A percentile compares a stretch with the other conserved stretches of the same genome.
Evolutionary conservation across 208 protist genomes (phyloP).

Genomic region (Blechomonas ayalai): DNA sequence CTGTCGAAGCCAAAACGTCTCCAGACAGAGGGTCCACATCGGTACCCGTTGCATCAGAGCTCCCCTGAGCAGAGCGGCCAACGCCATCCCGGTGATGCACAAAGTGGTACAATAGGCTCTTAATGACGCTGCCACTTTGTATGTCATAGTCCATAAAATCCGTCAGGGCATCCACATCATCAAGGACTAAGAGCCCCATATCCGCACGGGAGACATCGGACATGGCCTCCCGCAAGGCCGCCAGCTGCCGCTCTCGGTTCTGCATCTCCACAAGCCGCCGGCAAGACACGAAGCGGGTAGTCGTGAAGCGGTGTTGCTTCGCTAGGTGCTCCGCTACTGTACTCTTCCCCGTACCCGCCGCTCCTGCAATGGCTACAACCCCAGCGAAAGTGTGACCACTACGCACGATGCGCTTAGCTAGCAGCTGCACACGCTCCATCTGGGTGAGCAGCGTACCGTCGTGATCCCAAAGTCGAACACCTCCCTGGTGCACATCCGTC

Average conservation of each 20-base stretch:
- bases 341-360: constrained; percentile 60
- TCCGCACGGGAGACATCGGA: constrained; percentile 93
- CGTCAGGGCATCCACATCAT: constrained; percentile 92
- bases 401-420: constrained; percentile 17
- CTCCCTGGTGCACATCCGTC: constrained; percentile 1
- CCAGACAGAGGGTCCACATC: no score
- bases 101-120: no score
- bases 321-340: constrained; percentile 31
- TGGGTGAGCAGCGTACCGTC: constrained; percentile 36
- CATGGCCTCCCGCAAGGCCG: constrained; percentile 82
- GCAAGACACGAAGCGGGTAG: constrained; percentile 30
- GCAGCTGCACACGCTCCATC: constrained; percentile 6
- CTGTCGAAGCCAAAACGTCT: no score
- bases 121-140: not conserved
- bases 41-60: no score
- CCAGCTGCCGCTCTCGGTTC: constrained; percentile 24
- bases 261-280: constrained; percentile 22
- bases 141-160: constrained; percentile 19
- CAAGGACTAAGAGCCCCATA: constrained; percentile 91
- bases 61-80: no score
- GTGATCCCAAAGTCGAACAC: constrained; percentile 23
- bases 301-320: constrained; percentile 5
- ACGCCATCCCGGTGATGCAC: no score
- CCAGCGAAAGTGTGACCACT: constrained; percentile 30
- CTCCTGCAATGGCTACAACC: constrained; percentile 40